phyloP scores from a whole-genome alignment of 345 rosid species.

The Capsella bursapastoris region DNA sequence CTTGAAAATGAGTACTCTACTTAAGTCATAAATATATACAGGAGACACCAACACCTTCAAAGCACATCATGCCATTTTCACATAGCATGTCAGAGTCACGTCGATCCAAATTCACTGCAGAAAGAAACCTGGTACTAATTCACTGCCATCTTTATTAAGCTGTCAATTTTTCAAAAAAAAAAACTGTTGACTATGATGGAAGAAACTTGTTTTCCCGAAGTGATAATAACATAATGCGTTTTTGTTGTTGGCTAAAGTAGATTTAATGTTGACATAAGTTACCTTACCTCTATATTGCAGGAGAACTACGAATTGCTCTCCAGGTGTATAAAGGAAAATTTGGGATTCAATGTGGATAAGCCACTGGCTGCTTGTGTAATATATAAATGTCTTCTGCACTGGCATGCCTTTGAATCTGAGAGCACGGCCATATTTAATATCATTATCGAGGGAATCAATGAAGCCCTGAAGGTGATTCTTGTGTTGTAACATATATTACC shows the following conservation, averaged over 20 bases:
- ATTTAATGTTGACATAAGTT: constrained; percentile 19
- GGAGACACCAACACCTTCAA: constrained; percentile 94
- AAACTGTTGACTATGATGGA: constrained; percentile 12
- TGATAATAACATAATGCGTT: constrained; percentile 8
- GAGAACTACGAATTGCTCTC: constrained; percentile 88
- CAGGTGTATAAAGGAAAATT: constrained; percentile 79
- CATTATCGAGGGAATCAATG: constrained; percentile 88
- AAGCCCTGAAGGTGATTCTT: constrained; percentile 68
- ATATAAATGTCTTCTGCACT: constrained; percentile 86
- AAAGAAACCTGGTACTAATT: constrained; percentile 71
- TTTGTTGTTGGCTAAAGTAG: constrained; percentile 28
- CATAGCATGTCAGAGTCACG: constrained; percentile 82
- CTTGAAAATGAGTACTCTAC: constrained; percentile 19
- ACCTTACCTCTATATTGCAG: constrained; percentile 49
- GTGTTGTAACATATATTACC: constrained; percentile 19
- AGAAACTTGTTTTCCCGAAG: background rate
- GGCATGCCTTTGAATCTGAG: constrained; percentile 97
- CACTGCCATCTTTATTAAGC: constrained; percentile 30
- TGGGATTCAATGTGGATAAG: constrained; percentile 80
- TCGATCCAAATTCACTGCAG: constrained; percentile 76
- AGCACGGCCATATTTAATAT: constrained; percentile 84
- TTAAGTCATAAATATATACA: constrained; percentile 41
- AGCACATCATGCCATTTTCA: constrained; percentile 68
- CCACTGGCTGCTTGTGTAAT: constrained; percentile 91
- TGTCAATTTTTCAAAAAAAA: background rate